Conservation (phyloP, 192 early-diverging fungal species). For the Coemansia umbellata region DNA sequence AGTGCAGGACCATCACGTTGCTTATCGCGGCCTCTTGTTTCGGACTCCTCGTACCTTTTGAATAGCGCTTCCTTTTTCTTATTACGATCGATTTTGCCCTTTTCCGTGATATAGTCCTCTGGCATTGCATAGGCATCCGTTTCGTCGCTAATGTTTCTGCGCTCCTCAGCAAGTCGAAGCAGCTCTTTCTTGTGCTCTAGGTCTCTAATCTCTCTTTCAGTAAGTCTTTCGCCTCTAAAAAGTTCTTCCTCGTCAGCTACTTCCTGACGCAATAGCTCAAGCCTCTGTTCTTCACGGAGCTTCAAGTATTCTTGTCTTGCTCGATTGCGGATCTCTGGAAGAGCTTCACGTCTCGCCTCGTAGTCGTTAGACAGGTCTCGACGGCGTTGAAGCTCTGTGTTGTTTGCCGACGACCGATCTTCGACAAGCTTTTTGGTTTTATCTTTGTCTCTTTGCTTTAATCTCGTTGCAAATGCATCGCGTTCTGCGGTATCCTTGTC, state of each 20-base stretch:
- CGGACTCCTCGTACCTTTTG: conserved; percentile 80
- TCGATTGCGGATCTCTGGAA: conserved; percentile 77
- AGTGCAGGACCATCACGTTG: conserved; percentile 32
- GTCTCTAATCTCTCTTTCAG: conserved; percentile 70
- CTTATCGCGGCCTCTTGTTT: conserved; percentile 29
- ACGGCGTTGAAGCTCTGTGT: conserved; percentile 62
- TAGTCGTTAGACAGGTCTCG: conserved; percentile 81
- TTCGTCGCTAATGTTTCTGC: conserved; percentile 71
- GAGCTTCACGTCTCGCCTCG: conserved; percentile 60
- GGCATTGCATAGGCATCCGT: conserved; percentile 85
- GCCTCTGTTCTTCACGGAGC: conserved; percentile 76
- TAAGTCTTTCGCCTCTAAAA: conserved; percentile 70
- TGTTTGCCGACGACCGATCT: conserved; percentile 33
- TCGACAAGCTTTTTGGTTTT: conserved; percentile 60
- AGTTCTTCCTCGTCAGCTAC: conserved; percentile 85
- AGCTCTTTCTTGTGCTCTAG: conserved; percentile 83
- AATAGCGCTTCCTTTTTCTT: conserved; percentile 88
- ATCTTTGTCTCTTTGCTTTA: conserved; percentile 79
- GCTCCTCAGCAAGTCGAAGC: conserved; percentile 79
- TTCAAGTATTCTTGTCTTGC: conserved; percentile 90
- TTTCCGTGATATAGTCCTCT: conserved; percentile 96
- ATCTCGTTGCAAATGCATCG: conserved; percentile 83
- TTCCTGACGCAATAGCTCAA: conserved; percentile 71
- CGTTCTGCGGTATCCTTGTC: conserved; percentile 76
- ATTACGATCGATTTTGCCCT: conserved; percentile 95